Evolutionary conservation across 2,329 filamentous ascomycete genomes (phyloP), one percentile per base, ranked within the genome.

Genomic region (Epichloe gansuensis): DNA sequence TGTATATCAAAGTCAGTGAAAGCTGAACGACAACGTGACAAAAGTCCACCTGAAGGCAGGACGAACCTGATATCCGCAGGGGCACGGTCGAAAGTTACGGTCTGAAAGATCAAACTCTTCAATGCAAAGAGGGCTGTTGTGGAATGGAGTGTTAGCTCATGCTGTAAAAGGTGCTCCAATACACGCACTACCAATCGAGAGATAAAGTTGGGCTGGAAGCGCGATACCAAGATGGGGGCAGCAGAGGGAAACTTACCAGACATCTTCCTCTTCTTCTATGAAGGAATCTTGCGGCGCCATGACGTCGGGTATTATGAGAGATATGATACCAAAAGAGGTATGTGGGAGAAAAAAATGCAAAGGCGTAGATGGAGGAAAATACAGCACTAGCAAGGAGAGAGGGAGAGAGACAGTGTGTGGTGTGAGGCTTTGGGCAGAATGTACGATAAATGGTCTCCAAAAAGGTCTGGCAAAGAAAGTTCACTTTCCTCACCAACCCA

Each of bases 101-200:
- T 98, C 93, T 42, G 89, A 94, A 49, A 98, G 82, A 71, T 98
- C 94, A 66, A 98, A 94, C 74, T 98, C 94, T 72, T 98, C 93
- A 65, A 98, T 95, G 68, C 93, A 98, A 57, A 98, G 85, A 60
- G 93, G 93, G 70, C 93, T 98, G 62, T 56, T 27, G 27, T 49
- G 40, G n/a, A 39, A 25, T 25, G 7, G 49, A 3, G 31, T 45
- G 21, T 53, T 41, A 53, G 45, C 23, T 35, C 8, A 27, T 51
- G 40, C 25, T 17, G 41, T 39, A n/a, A 7, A 23, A 38, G 42
- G n/a, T 31, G 15, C n/a, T 46, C 47, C 53, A 27, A 15, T 31
- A 38, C 31, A 39, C n/a, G 41, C 23, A 41, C n/a, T 31, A 31
- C 25, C 36, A 11, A 13, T 36, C 36, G 36, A 39, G 7, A 56